A percentile compares a stretch with the other conserved stretches of the same genome.
These are phyloP conservation scores for Fusarium mangiferae DNA, from an alignment of 2,329 filamentous ascomycete genomes.

Conservation along the genomic window DNA sequence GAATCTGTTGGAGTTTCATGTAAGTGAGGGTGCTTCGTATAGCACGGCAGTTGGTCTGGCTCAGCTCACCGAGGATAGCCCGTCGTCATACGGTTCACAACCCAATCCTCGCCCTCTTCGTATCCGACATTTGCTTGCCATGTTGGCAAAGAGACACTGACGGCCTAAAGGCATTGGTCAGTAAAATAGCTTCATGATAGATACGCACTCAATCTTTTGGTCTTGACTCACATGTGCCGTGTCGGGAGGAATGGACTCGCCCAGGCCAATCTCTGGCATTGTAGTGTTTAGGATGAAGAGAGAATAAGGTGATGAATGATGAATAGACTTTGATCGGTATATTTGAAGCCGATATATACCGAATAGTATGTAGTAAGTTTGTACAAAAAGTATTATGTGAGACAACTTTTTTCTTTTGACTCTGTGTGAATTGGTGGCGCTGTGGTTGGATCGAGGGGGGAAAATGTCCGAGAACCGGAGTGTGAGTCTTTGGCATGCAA, in stretches of 20 bases:
- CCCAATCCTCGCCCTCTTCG: slow-evolving; percentile 90
- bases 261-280: slow-evolving; percentile 66
- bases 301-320: background rate
- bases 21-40: slow-evolving; percentile 6
- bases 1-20: slow-evolving; percentile 71
- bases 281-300: background rate
- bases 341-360: background rate
- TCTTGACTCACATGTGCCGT: slow-evolving; percentile 75
- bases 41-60: slow-evolving; percentile 23
- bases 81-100: slow-evolving; percentile 84
- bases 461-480: slow-evolving; percentile 38
- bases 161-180: slow-evolving; percentile 68
- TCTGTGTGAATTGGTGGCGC: slow-evolving; percentile 20
- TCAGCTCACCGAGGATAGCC: slow-evolving; percentile 85
- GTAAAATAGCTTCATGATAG: background rate
- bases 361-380: background rate
- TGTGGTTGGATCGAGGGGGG: slow-evolving; percentile 19
- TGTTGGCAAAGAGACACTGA: slow-evolving; percentile 94
- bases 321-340: background rate
- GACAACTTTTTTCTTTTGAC: slow-evolving; percentile 13
- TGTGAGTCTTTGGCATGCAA: slow-evolving; percentile 10
- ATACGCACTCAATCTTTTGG: background rate
- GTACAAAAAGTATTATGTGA: background rate
- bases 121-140: slow-evolving; percentile 93
- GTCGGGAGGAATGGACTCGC: slow-evolving; percentile 79